Evolutionary conservation across 2,329 filamentous ascomycete genomes (phyloP), one percentile per base, ranked within the genome.

Genomic region (Fusarium veterinarium): DNA sequence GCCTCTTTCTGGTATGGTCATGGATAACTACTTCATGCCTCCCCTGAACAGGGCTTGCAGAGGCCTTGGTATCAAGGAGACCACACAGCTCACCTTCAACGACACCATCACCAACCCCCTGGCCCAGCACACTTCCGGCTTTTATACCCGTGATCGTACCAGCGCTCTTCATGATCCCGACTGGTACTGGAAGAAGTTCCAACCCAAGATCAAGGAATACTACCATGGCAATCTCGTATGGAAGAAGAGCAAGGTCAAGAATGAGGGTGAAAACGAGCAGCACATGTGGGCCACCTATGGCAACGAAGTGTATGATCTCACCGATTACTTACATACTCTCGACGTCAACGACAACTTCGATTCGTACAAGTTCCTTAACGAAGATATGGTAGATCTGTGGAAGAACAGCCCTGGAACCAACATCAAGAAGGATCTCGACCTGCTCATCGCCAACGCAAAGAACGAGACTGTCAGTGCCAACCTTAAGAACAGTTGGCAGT

Each of bases 191-290:
- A 82, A 90, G 3, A 85, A 79, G 1, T 98, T 98, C 80, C 75
- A 92, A 69, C 95, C 94, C 1, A 89, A 87, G 63, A 97, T 99
- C 80, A 90, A 92, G 75, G 89, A 95, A 55, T 98, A 91, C 80
- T 95, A 95, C 82, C 93, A 97, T 72, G 96, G 96, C 48, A 88
- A 95, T 41, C 84, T 98, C 1, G 96, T 98, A 4, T 93, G 89
- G 85, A 88, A 90, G 45, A 86, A 83, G 49, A 81, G 82, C 3
- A 85, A 84, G 4, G 85, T 99, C 67, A 83, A 88, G 64, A 83
- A 82, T 0, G 86, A 97, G 71, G 96, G 95, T 25, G 79, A 89
- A 33, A 83, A 92, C 38, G 83, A 91, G 20, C 87, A 90, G 60
- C 91, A 93, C 75, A 88, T 89, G 78, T 98, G 96, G 95, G 92